A percentile compares a stretch with the other conserved stretches of the same genome.
Conservation (phyloP, 2,329 filamentous ascomycete species). For the Penicillium sp. region DNA sequence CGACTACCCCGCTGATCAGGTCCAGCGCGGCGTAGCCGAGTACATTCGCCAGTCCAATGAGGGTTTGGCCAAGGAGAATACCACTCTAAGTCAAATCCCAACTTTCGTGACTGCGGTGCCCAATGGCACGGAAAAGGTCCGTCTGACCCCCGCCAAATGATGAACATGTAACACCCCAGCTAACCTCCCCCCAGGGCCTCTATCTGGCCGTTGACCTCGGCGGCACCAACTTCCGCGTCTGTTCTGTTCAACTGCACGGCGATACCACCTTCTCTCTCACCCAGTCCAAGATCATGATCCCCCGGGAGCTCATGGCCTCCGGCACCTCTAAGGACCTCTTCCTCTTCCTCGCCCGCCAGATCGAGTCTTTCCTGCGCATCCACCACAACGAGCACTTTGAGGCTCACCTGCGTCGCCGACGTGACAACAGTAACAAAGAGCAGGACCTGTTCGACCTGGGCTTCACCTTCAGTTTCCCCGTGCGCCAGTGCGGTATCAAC, state of each 20-base stretch:
- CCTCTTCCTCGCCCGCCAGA: conserved; percentile 88
- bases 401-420: conserved; percentile 67
- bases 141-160: conserved; percentile 1
- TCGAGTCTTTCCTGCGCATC: conserved; percentile 81
- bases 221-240: conserved; percentile 97
- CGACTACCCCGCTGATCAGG: conserved; percentile 76
- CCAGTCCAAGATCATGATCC: conserved; percentile 90
- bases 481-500: conserved; percentile 93
- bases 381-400: conserved; percentile 90
- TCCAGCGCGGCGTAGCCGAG: conserved; percentile 80
- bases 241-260: conserved; percentile 89
- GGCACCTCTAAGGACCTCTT: conserved; percentile 87
- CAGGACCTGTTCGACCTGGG: conserved; percentile 88
- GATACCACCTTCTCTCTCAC: conserved; percentile 94
- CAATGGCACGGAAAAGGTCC: conserved; percentile 94
- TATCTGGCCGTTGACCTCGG: conserved; percentile 98
- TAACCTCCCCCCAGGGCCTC: conserved; percentile 66
- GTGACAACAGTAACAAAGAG: conserved; percentile 65
- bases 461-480: conserved; percentile 99
- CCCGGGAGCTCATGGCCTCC: conserved; percentile 85
- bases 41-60: conserved; percentile 88
- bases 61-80: conserved; percentile 76
- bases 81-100: conserved; percentile 91
- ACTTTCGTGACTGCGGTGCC: conserved; percentile 95
- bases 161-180: conserved; percentile 13